Evolutionary conservation across 176 grass and related monocot genomes (phyloP), one percentile per base, ranked within the genome.

Genomic region (Tuctoria greenei): DNA sequence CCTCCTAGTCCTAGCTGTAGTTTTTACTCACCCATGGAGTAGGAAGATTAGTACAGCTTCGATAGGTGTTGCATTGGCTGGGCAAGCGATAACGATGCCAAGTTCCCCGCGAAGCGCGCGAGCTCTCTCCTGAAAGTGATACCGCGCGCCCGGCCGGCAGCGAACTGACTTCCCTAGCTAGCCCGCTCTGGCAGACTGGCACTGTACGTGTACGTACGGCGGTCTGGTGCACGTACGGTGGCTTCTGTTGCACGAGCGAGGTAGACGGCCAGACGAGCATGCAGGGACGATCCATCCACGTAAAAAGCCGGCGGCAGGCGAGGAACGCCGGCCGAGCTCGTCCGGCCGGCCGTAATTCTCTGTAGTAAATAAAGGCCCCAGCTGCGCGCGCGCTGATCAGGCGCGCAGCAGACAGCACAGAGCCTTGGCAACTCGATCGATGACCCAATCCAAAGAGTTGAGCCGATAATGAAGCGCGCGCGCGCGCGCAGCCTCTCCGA

Each of bases 181-280:
- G n/a, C n/a, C n/a, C n/a, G n/a, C n/a, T n/a, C n/a, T n/a, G n/a
- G n/a, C n/a, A n/a, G n/a, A n/a, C 67, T 84, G 76, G 61, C 20
- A 13, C 61, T n/a, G n/a, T n/a, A n/a, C n/a, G n/a, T 85, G 83
- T 85, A 46, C 59, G 46, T 56, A 60, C 65, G 38, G 36, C 1
- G n/a, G 45, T 35, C 74, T 71, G 44, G 18, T 24, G 67, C 67
- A n/a, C n/a, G n/a, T n/a, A 13, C 38, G 41, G 39, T 58, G 66
- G 41, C 47, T 69, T 76, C 81, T 76, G 81, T 83, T 39, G 63
- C 44, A 1, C 49, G 49, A 52, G 49, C 6, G 20, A 20, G 15
- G 7, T 1, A 9, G 8, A 10, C n/a, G 21, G 54, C 9, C 54
- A 15, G 50, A 10, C 3, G 12, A 35, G 17, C 17, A 52, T 5